Evolutionary conservation across 169 alveolate species (phyloP).

Genomic region (Prorocentrum cordatum): DNA sequence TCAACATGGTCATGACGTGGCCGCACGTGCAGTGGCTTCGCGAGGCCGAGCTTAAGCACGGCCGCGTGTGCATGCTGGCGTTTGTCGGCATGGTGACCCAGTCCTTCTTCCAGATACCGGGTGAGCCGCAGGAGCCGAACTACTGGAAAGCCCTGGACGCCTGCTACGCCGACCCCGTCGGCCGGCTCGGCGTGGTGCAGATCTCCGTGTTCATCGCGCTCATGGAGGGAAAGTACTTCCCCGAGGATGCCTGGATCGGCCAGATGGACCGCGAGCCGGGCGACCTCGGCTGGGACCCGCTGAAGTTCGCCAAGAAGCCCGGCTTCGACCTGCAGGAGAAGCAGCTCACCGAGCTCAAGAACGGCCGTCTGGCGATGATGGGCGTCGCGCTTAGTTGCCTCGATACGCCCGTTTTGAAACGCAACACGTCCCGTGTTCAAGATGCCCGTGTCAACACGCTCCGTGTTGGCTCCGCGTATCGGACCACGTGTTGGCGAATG

Average conservation of each 20-base stretch:
- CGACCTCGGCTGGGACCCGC: slow-evolving; percentile 55
- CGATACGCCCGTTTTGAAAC: no score
- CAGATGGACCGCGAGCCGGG: slow-evolving; percentile 68
- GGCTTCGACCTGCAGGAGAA: background rate
- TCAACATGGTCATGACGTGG: slow-evolving; percentile 33
- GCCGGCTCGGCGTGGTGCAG: slow-evolving; percentile 58
- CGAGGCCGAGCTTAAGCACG: slow-evolving; percentile 37
- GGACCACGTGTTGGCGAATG: no score
- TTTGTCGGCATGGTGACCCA: slow-evolving; percentile 21
- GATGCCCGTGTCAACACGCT: no score
- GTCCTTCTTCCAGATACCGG: slow-evolving; percentile 2
- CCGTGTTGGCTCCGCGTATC: slow-evolving; percentile 11
- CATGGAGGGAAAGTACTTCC: slow-evolving; percentile 56
- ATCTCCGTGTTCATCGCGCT: slow-evolving; percentile 41
- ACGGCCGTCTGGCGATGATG: slow-evolving; percentile 56
- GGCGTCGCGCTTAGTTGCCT: no score
- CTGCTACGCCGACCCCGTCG: slow-evolving; percentile 57
- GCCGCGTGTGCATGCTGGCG: slow-evolving; percentile 42
- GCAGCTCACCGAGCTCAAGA: slow-evolving; percentile 54
- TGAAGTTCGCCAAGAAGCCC: slow-evolving; percentile 29
- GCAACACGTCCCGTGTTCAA: no score
- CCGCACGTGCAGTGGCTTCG: slow-evolving; percentile 63
- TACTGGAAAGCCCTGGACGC: slow-evolving; percentile 40
- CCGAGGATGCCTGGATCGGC: slow-evolving; percentile 62
- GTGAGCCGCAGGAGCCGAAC: slow-evolving; percentile 24